phyloP scores from a whole-genome alignment of 129 eudicot species.

The Flaveria sonorensis region DNA sequence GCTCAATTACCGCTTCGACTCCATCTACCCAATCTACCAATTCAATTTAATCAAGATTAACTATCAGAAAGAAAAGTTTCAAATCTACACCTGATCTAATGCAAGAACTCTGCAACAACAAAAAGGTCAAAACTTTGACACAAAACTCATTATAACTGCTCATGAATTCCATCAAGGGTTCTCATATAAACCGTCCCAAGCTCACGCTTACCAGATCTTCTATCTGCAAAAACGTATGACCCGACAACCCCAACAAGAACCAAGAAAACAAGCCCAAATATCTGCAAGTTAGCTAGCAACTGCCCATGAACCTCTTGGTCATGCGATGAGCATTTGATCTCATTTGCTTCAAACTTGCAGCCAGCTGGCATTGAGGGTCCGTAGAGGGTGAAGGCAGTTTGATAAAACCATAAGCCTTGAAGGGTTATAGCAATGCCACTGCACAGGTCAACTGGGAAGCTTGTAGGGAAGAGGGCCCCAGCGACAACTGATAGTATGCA shows the following conservation, averaged over 20 bases:
- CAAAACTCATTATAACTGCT: conserved; percentile 27
- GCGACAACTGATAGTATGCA: conserved; percentile 60
- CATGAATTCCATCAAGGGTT: conserved; percentile 42
- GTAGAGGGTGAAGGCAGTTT: conserved; percentile 84
- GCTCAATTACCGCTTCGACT: conserved; percentile 9
- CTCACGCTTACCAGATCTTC: conserved; percentile 38
- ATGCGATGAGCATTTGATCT: conserved; percentile 46
- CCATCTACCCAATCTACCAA: conserved; percentile 2
- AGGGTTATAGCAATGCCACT: conserved; percentile 73
- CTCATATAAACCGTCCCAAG: conserved; percentile 27
- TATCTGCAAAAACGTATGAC: conserved; percentile 56
- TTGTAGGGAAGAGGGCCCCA: conserved; percentile 77
- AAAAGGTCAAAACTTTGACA: conserved; percentile 25
- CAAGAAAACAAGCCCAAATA: conserved; percentile 60
- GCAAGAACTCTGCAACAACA: conserved; percentile 11
- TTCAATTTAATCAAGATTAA: conserved; percentile 15
- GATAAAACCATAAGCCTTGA: conserved; percentile 96
- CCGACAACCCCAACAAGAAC: conserved; percentile 58
- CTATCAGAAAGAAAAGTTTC: conserved; percentile 9
- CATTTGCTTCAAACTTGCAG: conserved; percentile 48
- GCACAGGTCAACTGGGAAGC: conserved; percentile 73
- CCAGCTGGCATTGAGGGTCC: conserved; percentile 93
- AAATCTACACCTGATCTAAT: conserved; percentile 31
- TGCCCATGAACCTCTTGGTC: conserved; percentile 64
- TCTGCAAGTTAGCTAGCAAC: conserved; percentile 81